Conservation (phyloP, 352 stramenopile species). For the Elongisporangium undulatum region DNA sequence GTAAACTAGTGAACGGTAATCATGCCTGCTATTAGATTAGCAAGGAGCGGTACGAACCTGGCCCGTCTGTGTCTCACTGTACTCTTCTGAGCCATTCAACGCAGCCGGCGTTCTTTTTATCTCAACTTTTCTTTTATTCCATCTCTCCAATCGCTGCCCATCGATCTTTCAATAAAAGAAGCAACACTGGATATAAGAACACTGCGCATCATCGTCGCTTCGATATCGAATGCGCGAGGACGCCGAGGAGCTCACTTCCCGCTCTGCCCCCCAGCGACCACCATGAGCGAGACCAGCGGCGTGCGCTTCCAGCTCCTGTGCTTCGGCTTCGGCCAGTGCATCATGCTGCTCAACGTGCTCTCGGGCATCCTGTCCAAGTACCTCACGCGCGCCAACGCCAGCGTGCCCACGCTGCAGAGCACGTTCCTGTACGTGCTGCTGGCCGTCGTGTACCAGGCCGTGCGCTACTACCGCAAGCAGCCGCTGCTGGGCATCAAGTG, state of each 20-base stretch:
- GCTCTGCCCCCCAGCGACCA: not conserved
- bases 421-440: conserved; percentile 53
- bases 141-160: not conserved
- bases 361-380: conserved; percentile 59
- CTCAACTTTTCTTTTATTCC: not conserved
- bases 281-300: conserved; percentile 1
- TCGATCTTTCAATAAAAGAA: not conserved
- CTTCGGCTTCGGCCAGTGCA: conserved; percentile 64
- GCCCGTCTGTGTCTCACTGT: not conserved
- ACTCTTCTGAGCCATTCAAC: not conserved
- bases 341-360: conserved; percentile 59
- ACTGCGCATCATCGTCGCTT: not conserved
- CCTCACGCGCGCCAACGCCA: conserved; percentile 42
- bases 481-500: conserved; percentile 31
- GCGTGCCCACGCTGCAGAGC: conserved; percentile 56
- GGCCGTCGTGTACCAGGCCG: conserved; percentile 35
- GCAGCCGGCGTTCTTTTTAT: not conserved
- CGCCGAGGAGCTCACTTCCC: not conserved
- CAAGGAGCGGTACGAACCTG: not conserved
- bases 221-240: not conserved
- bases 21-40: not conserved
- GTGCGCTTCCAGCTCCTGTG: conserved; percentile 43
- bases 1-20: not conserved
- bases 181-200: not conserved
- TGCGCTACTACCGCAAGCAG: conserved; percentile 28